Conservation (phyloP, 2,329 filamentous ascomycete species). For the Colletotrichum costaricense region DNA sequence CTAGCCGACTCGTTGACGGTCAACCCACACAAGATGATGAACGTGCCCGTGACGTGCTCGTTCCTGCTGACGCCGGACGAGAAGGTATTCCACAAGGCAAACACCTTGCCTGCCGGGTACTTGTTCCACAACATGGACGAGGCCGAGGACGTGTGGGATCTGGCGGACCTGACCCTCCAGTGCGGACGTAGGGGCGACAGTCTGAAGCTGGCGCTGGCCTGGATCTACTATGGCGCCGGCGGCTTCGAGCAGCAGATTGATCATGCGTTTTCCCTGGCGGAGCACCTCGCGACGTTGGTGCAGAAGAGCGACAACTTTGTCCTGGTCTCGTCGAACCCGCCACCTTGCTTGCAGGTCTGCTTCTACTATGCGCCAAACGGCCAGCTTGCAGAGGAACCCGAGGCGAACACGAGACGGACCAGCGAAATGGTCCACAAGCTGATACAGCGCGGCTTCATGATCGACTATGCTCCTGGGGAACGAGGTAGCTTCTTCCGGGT, state of each 20-base stretch:
- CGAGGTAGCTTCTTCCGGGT: constrained; percentile 69
- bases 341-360: constrained; percentile 93
- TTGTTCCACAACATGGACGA: constrained; percentile 74
- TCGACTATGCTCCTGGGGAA: constrained; percentile 69
- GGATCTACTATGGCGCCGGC: constrained; percentile 86
- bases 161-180: constrained; percentile 93
- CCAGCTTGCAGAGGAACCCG: constrained; percentile 52
- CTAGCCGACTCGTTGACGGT: constrained; percentile 86
- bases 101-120: constrained; percentile 89
- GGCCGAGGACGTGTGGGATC: constrained; percentile 78
- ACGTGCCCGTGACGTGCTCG: constrained; percentile 88
- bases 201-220: constrained; percentile 87
- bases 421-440: constrained; percentile 60
- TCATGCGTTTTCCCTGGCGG: constrained; percentile 77
- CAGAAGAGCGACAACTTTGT: constrained; percentile 68
- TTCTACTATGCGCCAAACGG: constrained; percentile 83
- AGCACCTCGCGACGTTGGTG: constrained; percentile 73
- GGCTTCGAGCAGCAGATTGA: constrained; percentile 81
- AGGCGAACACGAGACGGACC: constrained; percentile 62
- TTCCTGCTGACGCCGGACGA: constrained; percentile 87
- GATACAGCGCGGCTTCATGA: constrained; percentile 66
- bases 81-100: constrained; percentile 81
- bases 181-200: constrained; percentile 89
- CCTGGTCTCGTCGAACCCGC: constrained; percentile 79
- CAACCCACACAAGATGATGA: constrained; percentile 98